Evolutionary conservation across 2,329 filamentous ascomycete species (phyloP).

Genomic region (Colletotrichum tabaci): DNA sequence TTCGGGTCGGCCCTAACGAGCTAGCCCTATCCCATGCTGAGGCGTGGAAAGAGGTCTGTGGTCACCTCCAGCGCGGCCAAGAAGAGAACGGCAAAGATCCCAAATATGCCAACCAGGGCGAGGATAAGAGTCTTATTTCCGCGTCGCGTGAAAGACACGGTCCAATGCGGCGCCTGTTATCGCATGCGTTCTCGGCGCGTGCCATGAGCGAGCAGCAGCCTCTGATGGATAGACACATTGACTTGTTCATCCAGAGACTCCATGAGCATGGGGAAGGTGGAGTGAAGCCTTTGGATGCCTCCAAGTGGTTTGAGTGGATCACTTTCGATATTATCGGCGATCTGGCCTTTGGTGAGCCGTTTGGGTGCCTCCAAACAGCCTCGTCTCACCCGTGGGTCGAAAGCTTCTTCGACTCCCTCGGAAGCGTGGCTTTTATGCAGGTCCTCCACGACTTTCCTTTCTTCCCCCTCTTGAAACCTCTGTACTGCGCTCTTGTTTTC

Average conservation of each 20-base stretch:
- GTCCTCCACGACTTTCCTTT: constrained; percentile 10
- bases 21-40: constrained; percentile 54
- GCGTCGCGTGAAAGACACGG: constrained; percentile 41
- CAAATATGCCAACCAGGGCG: constrained; percentile 1
- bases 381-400: constrained; percentile 48
- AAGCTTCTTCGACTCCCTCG: constrained; percentile 43
- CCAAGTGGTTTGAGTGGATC: constrained; percentile 42
- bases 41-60: constrained; percentile 59
- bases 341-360: constrained; percentile 49
- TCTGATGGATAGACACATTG: constrained; percentile 47
- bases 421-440: background rate
- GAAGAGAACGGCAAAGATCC: constrained; percentile 27
- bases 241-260: constrained; percentile 52
- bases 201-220: constrained; percentile 51
- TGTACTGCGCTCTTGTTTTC: constrained; percentile 1
- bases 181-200: constrained; percentile 49
- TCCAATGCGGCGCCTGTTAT: constrained; percentile 44
- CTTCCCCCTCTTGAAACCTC: background rate
- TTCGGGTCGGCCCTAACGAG: constrained; percentile 57
- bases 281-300: constrained; percentile 5
- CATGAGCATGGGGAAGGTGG: constrained; percentile 14
- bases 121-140: constrained; percentile 3
- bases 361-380: constrained; percentile 46
- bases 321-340: constrained; percentile 51
- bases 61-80: constrained; percentile 37